Conservation (phyloP, 768 basidiomycete species). For the Auriscalpium microsporum region DNA sequence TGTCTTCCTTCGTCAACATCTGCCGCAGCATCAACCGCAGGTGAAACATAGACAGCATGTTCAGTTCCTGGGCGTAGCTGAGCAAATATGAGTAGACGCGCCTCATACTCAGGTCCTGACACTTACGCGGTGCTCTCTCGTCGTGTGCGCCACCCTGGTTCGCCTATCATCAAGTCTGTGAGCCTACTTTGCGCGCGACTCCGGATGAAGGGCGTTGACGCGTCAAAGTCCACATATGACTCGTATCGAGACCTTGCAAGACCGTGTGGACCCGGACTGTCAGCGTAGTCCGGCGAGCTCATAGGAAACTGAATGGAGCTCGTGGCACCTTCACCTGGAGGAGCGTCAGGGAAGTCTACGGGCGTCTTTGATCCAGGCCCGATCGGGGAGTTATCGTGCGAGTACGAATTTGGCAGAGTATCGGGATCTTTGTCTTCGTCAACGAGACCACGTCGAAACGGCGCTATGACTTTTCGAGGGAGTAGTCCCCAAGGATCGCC, state of each 20-base stretch:
- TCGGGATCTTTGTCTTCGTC: slow-evolving; percentile 68
- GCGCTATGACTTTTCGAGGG: slow-evolving; percentile 50
- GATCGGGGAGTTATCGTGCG: slow-evolving; percentile 34
- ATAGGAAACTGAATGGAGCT: slow-evolving; percentile 79
- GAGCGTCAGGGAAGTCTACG: slow-evolving; percentile 47
- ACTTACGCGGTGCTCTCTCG: slow-evolving; percentile 86
- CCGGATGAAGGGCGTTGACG: slow-evolving; percentile 69
- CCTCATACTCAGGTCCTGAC: background rate
- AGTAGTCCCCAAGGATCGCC: slow-evolving; percentile 29
- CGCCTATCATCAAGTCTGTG: slow-evolving; percentile 40
- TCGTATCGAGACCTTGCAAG: slow-evolving; percentile 54
- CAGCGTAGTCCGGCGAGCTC: slow-evolving; percentile 60
- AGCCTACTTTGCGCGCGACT: slow-evolving; percentile 78
- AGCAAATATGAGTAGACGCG: background rate
- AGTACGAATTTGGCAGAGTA: slow-evolving; percentile 33
- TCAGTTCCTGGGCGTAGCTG: slow-evolving; percentile 79
- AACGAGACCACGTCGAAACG: slow-evolving; percentile 64
- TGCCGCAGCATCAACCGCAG: slow-evolving; percentile 87
- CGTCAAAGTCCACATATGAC: slow-evolving; percentile 67
- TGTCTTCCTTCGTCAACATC: slow-evolving; percentile 73
- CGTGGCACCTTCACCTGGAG: slow-evolving; percentile 39
- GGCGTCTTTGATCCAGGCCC: slow-evolving; percentile 41
- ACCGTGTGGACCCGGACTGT: slow-evolving; percentile 48
- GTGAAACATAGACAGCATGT: slow-evolving; percentile 80
- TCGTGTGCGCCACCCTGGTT: slow-evolving; percentile 79